These are phyloP conservation scores for Cyberlindnera meyerae DNA, from an alignment of 805 yeast genomes.

Conservation along the genomic window DNA sequence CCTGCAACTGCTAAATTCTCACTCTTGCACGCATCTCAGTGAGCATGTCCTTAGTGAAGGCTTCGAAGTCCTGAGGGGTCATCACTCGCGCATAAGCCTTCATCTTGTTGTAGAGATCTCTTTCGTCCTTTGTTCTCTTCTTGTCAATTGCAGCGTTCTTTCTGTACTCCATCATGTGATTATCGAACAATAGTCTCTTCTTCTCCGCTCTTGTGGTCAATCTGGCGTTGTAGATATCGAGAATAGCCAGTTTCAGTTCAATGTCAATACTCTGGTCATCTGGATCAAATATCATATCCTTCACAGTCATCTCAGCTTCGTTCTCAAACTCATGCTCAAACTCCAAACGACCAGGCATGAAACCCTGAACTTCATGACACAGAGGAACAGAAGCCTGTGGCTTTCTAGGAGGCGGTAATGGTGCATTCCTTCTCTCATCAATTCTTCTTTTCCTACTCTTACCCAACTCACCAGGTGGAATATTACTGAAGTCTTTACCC, in stretches of 20 bases:
- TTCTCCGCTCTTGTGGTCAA: slow-evolving; percentile 90
- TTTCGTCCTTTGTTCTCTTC: slow-evolving; percentile 81
- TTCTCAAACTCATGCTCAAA: slow-evolving; percentile 96
- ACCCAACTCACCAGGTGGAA: slow-evolving; percentile 66
- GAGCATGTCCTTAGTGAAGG: slow-evolving; percentile 65
- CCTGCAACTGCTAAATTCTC: slow-evolving; percentile 85
- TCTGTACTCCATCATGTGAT: slow-evolving; percentile 78
- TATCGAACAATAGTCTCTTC: slow-evolving; percentile 74
- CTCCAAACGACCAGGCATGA: slow-evolving; percentile 97
- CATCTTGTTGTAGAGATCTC: slow-evolving; percentile 68
- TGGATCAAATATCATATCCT: slow-evolving; percentile 92
- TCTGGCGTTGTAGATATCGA: slow-evolving; percentile 86
- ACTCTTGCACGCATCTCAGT: slow-evolving; percentile 75
- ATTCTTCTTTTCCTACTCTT: slow-evolving; percentile 63
- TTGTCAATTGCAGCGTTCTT: slow-evolving; percentile 79
- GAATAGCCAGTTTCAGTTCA: slow-evolving; percentile 78
- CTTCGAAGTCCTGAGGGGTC: slow-evolving; percentile 75
- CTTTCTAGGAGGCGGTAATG: slow-evolving; percentile 82
- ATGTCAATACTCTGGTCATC: slow-evolving; percentile 88
- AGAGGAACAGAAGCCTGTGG: slow-evolving; percentile 91
- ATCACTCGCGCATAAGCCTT: slow-evolving; percentile 80
- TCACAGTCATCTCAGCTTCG: slow-evolving; percentile 90
- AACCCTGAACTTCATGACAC: slow-evolving; percentile 96
- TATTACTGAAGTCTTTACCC: slow-evolving; percentile 56
- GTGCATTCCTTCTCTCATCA: slow-evolving; percentile 65